Evolutionary conservation across 2,329 filamentous ascomycete species (phyloP), one percentile per base, ranked within the genome.

Genomic region (Microdochium nivale): DNA sequence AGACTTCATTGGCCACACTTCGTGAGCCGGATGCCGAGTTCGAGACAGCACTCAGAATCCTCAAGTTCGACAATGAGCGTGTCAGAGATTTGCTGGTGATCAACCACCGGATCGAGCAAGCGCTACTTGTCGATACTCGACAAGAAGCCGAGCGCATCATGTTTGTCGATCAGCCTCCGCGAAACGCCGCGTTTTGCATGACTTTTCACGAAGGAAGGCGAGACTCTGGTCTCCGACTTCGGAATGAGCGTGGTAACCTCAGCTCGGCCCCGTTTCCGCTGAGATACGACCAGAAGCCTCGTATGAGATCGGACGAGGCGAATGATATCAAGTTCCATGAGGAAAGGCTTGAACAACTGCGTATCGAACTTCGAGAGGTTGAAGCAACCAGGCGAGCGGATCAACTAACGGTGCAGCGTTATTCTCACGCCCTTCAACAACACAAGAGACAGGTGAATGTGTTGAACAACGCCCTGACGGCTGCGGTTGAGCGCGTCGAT

Each of bases 11-110:
- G 59, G 81, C 79, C 3, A 70, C 71, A 5, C 70, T 75, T n/a
- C 76, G 88, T 53, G 90, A 97, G 63, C 94, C 94, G 1, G 84
- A 88, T 56, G 55, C 70, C 14, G 68, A 76, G 2, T 87, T 88
- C 52, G 80, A 89, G 58, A 99, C 94, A 0, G 84, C 92, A 55
- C 71, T 96, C 47, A 80, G 88, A 49, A 82, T 88, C 1, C 74
- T 99, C 50, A 85, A 90, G 67, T 87, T 97, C 55, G 88, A 94
- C 54, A 83, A 92, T 58, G 80, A 87, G 21, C 70, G 87, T 44
- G 85, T 96, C 21, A 84, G 84, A 49, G 87, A 90, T 54, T 85
- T 90, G 53, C 73, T 97, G 47, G 86, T 99, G 61, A 94, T 97
- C 64, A 86, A 84, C 55, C 79, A 90, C 59, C 70, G 73, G 7